These are phyloP conservation scores for Yarrowia sp. DNA, from an alignment of 805 yeast species.

Conservation along the genomic window DNA sequence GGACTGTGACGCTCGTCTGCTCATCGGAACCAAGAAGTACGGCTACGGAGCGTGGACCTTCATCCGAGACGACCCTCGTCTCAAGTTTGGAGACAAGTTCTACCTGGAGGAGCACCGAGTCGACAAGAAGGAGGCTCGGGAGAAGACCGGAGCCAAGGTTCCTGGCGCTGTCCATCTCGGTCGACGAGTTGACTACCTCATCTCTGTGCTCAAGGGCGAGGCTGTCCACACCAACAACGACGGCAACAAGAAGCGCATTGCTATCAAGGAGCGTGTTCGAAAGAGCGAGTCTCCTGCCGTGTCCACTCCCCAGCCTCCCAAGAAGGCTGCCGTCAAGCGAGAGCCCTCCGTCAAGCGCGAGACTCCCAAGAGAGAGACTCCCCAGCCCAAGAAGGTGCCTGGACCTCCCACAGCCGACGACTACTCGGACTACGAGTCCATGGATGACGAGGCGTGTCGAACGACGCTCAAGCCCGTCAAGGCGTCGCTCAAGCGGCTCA, in stretches of 20 bases:
- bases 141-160: slow-evolving; percentile 52
- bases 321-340: slow-evolving; percentile 19
- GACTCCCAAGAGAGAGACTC: slow-evolving; percentile 17
- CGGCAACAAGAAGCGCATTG: slow-evolving; percentile 15
- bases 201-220: slow-evolving; percentile 65
- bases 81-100: slow-evolving; percentile 80
- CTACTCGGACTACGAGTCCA: slow-evolving; percentile 62
- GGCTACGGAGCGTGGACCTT: slow-evolving; percentile 96
- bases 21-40: slow-evolving; percentile 84
- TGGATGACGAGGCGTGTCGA: slow-evolving; percentile 74
- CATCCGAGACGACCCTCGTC: slow-evolving; percentile 91
- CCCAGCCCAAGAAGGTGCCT: slow-evolving; percentile 20
- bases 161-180: slow-evolving; percentile 93
- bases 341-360: slow-evolving; percentile 10
- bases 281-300: slow-evolving; percentile 31
- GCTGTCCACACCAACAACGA: slow-evolving; percentile 23
- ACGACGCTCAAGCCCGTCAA: slow-evolving; percentile 62
- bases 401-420: slow-evolving; percentile 32
- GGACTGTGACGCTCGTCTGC: slow-evolving; percentile 79
- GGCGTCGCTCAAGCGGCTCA: slow-evolving; percentile 61
- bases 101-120: slow-evolving; percentile 55
- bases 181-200: slow-evolving; percentile 85
- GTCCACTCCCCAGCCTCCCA: slow-evolving; percentile 23
- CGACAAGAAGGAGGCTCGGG: slow-evolving; percentile 41
- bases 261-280: slow-evolving; percentile 34